A percentile compares a stretch with the other conserved stretches of the same genome.
Evolutionary conservation across 805 yeast species (phyloP).

Genomic region (Candida andamanensis): DNA sequence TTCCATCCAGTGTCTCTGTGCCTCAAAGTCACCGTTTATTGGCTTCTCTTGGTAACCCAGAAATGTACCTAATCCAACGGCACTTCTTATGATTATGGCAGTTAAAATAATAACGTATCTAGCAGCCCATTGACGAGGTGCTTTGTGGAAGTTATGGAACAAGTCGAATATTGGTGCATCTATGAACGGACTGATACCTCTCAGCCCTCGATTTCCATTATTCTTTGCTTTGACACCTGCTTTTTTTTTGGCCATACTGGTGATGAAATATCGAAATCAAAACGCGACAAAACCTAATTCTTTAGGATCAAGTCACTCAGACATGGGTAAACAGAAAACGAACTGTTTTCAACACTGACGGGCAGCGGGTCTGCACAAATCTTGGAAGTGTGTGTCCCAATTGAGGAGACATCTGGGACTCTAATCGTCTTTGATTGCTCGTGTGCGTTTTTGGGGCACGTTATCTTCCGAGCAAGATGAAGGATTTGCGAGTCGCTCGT

Average conservation of each 20-base stretch:
- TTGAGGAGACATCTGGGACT: too few relatives aligned
- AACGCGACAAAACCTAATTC: too few relatives aligned
- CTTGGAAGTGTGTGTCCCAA: too few relatives aligned
- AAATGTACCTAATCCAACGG: slow-evolving; percentile 83
- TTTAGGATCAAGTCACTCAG: too few relatives aligned
- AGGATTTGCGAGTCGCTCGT: too few relatives aligned
- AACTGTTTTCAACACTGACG: too few relatives aligned
- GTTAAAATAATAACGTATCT: slow-evolving; percentile 68
- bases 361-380: too few relatives aligned
- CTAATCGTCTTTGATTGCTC: too few relatives aligned
- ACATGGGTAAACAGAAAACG: too few relatives aligned
- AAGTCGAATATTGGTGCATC: slow-evolving; percentile 71
- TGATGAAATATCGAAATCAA: too few relatives aligned
- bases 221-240: slow-evolving; percentile 3
- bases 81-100: slow-evolving; percentile 72
- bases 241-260: slow-evolving; percentile 12
- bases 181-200: slow-evolving; percentile 11
- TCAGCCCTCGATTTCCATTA: neutral
- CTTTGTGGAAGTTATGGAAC: slow-evolving; percentile 70
- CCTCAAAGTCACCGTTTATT: slow-evolving; percentile 93
- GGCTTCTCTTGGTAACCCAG: slow-evolving; percentile 74
- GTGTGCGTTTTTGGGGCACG: too few relatives aligned
- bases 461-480: too few relatives aligned
- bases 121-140: slow-evolving; percentile 88
- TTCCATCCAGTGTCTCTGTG: slow-evolving; percentile 98